phyloP scores from a whole-genome alignment of 2,329 filamentous ascomycete genomes.

The Juglanconis oblonga region DNA sequence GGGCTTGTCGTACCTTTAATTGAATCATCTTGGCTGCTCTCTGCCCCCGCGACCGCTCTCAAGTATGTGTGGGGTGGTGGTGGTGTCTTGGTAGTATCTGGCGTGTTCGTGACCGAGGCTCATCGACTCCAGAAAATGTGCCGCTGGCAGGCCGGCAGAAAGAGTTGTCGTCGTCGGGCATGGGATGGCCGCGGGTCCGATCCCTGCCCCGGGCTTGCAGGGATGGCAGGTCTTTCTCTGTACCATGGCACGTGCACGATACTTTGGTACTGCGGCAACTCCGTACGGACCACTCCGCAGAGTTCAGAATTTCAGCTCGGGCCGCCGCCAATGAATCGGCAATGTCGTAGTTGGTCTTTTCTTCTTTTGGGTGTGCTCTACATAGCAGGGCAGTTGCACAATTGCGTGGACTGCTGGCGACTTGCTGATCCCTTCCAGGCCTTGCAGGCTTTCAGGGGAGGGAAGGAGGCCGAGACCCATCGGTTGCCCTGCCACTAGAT shows the following conservation, averaged over 20 bases:
- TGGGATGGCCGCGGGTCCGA: conserved; percentile 3
- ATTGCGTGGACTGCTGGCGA: too few relatives aligned
- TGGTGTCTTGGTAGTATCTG: conserved; percentile 2
- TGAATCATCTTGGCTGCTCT: conserved; percentile 73
- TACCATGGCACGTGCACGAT: too few relatives aligned
- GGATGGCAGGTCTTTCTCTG: not conserved
- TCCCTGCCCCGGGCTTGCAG: not conserved
- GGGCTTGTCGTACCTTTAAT: conserved; percentile 61
- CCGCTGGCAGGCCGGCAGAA: conserved; percentile 7
- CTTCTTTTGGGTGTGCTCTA: too few relatives aligned
- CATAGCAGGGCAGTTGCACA: too few relatives aligned
- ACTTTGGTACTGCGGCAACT: too few relatives aligned
- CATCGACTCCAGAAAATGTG: conserved; percentile 10
- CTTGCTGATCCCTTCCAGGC: too few relatives aligned
- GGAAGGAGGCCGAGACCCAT: not conserved
- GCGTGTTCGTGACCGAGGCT: not conserved
- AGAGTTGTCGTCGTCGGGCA: conserved; percentile 5
- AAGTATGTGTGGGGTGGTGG: not conserved
- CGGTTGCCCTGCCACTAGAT: conserved; percentile 18
- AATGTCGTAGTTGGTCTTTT: not conserved
- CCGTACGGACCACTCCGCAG: too few relatives aligned
- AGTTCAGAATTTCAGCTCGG: conserved; percentile 12
- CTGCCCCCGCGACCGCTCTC: conserved; percentile 19
- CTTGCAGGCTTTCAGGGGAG: not conserved
- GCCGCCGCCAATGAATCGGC: conserved; percentile 8